Percentiles rank a stretch among this genome's conserved stretches.
Conservation (phyloP, 345 rosid species). For the Euphorbia lathyris region DNA sequence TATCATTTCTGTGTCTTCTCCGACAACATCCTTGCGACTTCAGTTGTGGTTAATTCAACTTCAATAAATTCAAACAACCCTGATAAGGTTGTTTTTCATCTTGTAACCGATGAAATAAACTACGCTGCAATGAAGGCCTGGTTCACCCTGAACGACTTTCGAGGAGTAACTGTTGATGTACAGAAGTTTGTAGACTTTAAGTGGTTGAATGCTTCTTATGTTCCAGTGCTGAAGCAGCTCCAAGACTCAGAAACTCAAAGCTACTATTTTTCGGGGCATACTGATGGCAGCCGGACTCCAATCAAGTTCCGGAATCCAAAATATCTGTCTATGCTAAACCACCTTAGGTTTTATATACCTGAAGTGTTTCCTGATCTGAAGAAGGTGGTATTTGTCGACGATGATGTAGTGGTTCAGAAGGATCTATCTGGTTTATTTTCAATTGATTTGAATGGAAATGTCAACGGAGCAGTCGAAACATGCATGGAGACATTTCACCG, state of each 20-base stretch:
- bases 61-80: slow-evolving; percentile 65
- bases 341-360: slow-evolving; percentile 83
- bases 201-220: slow-evolving; percentile 92
- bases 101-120: slow-evolving; percentile 84
- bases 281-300: slow-evolving; percentile 63
- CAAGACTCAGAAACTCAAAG: slow-evolving; percentile 89
- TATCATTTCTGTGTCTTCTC: slow-evolving; percentile 85
- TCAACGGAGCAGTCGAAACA: slow-evolving; percentile 92
- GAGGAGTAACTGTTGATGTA: slow-evolving; percentile 76
- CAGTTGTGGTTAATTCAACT: slow-evolving; percentile 90
- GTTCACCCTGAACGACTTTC: slow-evolving; percentile 61
- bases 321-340: slow-evolving; percentile 89
- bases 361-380: slow-evolving; percentile 78
- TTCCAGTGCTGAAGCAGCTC: slow-evolving; percentile 90
- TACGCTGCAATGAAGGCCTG: slow-evolving; percentile 85
- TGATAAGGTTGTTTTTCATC: slow-evolving; percentile 63
- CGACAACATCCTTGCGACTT: slow-evolving; percentile 84
- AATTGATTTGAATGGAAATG: slow-evolving; percentile 64
- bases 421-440: slow-evolving; percentile 39
- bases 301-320: slow-evolving; percentile 91
- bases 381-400: slow-evolving; percentile 84
- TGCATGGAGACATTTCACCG: slow-evolving; percentile 98
- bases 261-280: slow-evolving; percentile 85
- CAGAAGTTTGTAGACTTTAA: slow-evolving; percentile 84
- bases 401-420: slow-evolving; percentile 70